Conservation (phyloP, 768 basidiomycete genomes). For the Hygrocybe coccinea region DNA sequence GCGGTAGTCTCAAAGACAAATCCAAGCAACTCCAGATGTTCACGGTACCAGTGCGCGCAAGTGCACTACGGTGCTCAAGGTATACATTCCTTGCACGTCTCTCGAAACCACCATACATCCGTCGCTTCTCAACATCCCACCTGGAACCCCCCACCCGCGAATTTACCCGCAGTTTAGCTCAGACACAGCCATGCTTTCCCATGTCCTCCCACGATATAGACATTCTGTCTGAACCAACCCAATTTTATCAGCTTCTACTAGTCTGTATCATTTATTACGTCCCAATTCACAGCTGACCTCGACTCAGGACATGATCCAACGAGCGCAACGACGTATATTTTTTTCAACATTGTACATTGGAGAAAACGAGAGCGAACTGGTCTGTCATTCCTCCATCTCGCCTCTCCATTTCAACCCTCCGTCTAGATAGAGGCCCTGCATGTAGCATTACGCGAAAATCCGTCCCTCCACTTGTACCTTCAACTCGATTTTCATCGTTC, state of each 20-base stretch:
- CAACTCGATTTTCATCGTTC: conserved; percentile 79
- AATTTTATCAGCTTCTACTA: conserved; percentile 54
- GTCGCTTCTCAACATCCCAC: conserved; percentile 5
- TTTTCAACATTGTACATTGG: conserved; percentile 90
- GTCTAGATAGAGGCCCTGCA: conserved; percentile 67
- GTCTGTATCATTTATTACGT: conserved; percentile 33
- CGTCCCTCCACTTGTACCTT: conserved; percentile 60
- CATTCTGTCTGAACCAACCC: conserved; percentile 51
- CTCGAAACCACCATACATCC: conserved; percentile 1
- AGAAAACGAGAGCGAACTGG: conserved; percentile 70
- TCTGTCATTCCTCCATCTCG: conserved; percentile 35
- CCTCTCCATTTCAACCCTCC: not conserved
- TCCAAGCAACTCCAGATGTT: not conserved
- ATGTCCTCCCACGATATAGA: conserved; percentile 44
- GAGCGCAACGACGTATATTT: conserved; percentile 77
- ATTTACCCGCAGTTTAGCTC: conserved; percentile 33
- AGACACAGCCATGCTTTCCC: conserved; percentile 46
- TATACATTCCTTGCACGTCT: not conserved
- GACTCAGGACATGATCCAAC: conserved; percentile 65
- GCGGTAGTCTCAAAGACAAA: too few relatives aligned
- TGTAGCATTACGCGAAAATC: conserved; percentile 52
- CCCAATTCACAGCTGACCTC: not conserved
- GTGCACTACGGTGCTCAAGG: not conserved
- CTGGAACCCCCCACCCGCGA: conserved; percentile 35
- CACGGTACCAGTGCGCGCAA: not conserved